Conservation (phyloP, 31 red algal genomes). For the Asparagopsis taxiformis region DNA sequence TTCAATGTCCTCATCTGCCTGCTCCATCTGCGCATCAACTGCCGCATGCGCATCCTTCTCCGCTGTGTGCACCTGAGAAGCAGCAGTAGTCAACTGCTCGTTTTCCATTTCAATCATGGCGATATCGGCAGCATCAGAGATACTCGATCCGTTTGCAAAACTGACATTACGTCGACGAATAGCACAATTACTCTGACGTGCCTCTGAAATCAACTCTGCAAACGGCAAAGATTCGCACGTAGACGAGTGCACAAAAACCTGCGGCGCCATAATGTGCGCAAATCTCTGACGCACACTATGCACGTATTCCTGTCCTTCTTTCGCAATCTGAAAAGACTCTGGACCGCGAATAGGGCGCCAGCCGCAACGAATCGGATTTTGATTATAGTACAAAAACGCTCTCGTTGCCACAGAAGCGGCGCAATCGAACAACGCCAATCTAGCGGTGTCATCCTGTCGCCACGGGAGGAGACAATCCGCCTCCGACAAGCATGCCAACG, state of each 20-base stretch:
- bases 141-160: too few species aligned
- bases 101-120: too few species aligned
- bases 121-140: too few species aligned
- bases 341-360: constrained; percentile 64
- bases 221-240: constrained; percentile 36
- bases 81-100: too few species aligned
- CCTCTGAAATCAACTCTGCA: constrained; percentile 14
- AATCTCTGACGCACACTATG: constrained; percentile 3
- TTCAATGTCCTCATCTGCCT: too few species aligned
- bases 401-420: constrained; percentile 65
- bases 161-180: too few species aligned
- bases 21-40: too few species aligned
- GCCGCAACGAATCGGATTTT: constrained; percentile 37
- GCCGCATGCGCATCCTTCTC: too few species aligned
- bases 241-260: constrained; percentile 14
- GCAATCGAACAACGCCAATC: constrained; percentile 36
- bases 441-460: constrained; percentile 40
- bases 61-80: too few species aligned
- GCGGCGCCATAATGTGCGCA: background rate
- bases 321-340: constrained; percentile 24
- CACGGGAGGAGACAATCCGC: constrained; percentile 56
- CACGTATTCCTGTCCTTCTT: constrained; percentile 32
- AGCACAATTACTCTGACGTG: background rate
- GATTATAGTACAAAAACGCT: constrained; percentile 53
- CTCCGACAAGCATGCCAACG: constrained; percentile 31